Evolutionary conservation across 2,329 filamentous ascomycete genomes (phyloP).

Genomic region (Penicillium sp.): DNA sequence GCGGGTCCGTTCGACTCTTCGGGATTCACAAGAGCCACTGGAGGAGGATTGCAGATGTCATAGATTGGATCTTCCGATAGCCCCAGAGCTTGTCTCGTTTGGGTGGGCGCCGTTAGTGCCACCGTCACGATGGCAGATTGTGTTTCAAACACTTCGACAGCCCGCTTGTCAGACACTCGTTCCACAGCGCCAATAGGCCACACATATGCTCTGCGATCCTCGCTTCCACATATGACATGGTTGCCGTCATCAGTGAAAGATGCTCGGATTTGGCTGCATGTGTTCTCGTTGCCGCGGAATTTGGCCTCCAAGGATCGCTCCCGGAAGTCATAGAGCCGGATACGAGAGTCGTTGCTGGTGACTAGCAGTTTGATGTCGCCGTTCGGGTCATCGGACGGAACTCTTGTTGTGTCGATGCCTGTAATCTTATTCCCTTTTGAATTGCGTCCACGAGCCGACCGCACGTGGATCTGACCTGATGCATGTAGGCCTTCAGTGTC

Average conservation of each 20-base stretch:
- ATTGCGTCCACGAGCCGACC: slow-evolving; percentile 86
- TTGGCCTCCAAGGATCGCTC: slow-evolving; percentile 85
- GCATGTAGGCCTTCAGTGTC: slow-evolving; percentile 87
- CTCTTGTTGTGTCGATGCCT: slow-evolving; percentile 72
- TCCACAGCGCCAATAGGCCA: slow-evolving; percentile 69
- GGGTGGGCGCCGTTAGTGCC: slow-evolving; percentile 78
- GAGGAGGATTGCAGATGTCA: slow-evolving; percentile 92
- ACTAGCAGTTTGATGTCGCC: slow-evolving; percentile 79
- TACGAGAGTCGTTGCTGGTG: slow-evolving; percentile 90
- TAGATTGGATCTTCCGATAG: slow-evolving; percentile 89
- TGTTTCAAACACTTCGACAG: slow-evolving; percentile 86
- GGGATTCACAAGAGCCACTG: slow-evolving; percentile 73
- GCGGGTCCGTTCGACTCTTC: slow-evolving; percentile 60
- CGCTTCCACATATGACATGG: slow-evolving; percentile 88
- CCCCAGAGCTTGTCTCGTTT: slow-evolving; percentile 72
- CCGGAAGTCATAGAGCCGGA: slow-evolving; percentile 82
- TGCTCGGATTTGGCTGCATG: slow-evolving; percentile 84
- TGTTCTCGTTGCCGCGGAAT: slow-evolving; percentile 86
- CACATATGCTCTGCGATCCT: slow-evolving; percentile 84
- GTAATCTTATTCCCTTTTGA: slow-evolving; percentile 97
- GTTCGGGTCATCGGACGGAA: slow-evolving; percentile 56
- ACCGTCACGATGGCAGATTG: slow-evolving; percentile 85
- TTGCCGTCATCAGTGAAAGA: slow-evolving; percentile 81
- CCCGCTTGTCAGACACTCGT: slow-evolving; percentile 72
- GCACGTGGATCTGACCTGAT: slow-evolving; percentile 84